Percentiles rank a stretch among this genome's conserved stretches.
phyloP scores from a whole-genome alignment of 2,329 filamentous ascomycete genomes.

The Aspergillus fijiensis region DNA sequence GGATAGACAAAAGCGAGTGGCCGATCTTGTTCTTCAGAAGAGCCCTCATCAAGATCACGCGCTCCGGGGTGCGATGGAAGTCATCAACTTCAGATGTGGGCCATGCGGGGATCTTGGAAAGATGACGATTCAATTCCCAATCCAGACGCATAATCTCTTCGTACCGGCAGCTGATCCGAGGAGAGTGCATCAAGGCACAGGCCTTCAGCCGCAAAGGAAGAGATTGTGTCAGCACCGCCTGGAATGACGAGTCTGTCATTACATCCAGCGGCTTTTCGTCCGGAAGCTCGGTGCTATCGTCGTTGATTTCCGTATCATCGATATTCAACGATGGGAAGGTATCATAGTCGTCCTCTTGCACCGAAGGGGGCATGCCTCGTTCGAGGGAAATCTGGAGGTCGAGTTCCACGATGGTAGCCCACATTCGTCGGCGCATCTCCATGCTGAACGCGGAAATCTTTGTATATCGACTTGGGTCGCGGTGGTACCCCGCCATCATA shows the following conservation, averaged over 20 bases:
- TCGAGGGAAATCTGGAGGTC: slow-evolving; percentile 58
- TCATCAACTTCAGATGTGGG: slow-evolving; percentile 19
- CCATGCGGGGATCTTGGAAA: slow-evolving; percentile 39
- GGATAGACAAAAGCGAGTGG: slow-evolving; percentile 39
- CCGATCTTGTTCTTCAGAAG: slow-evolving; percentile 37
- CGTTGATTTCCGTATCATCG: slow-evolving; percentile 51
- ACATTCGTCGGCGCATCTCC: slow-evolving; percentile 55
- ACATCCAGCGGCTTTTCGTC: slow-evolving; percentile 29
- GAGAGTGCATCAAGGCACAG: slow-evolving; percentile 38
- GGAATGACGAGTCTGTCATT: slow-evolving; percentile 41
- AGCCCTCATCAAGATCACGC: slow-evolving; percentile 32
- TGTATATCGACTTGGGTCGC: slow-evolving; percentile 35
- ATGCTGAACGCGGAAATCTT: slow-evolving; percentile 41
- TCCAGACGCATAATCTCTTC: slow-evolving; percentile 43
- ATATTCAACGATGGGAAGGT: slow-evolving; percentile 51
- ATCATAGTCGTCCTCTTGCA: slow-evolving; percentile 49
- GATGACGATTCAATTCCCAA: slow-evolving; percentile 36
- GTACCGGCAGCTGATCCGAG: slow-evolving; percentile 38
- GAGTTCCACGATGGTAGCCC: slow-evolving; percentile 58
- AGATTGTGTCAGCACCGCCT: slow-evolving; percentile 30
- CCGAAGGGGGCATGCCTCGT: slow-evolving; percentile 52
- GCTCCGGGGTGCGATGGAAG: slow-evolving; percentile 23
- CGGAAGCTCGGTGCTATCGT: slow-evolving; percentile 32
- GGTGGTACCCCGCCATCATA: slow-evolving; percentile 55
- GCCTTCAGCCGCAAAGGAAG: slow-evolving; percentile 34